Percentiles rank a stretch among this genome's conserved stretches.
These are phyloP conservation scores for Amyloporia xantha DNA, from an alignment of 768 basidiomycete species.

Conservation along the genomic window DNA sequence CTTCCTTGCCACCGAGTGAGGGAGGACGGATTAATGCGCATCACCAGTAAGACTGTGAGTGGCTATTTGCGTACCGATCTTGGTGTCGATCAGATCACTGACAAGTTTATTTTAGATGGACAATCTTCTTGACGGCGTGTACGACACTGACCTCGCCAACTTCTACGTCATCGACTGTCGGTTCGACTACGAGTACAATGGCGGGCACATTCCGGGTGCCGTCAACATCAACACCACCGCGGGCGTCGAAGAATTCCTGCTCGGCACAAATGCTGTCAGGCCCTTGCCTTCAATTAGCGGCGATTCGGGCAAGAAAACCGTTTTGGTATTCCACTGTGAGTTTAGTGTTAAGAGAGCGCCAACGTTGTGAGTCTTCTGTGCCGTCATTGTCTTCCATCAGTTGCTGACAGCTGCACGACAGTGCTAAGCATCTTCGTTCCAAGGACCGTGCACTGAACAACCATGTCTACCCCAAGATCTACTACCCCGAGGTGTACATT, in stretches of 20 bases:
- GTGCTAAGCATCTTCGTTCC: constrained; percentile 89
- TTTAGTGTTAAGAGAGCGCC: constrained; percentile 94
- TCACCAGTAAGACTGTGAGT: constrained; percentile 72
- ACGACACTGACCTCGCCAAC: constrained; percentile 51
- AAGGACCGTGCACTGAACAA: constrained; percentile 87
- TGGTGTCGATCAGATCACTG: background rate
- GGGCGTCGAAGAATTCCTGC: constrained; percentile 75
- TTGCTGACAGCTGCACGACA: constrained; percentile 24
- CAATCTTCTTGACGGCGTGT: constrained; percentile 69
- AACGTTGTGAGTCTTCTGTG: constrained; percentile 64
- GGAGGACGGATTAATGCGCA: constrained; percentile 94
- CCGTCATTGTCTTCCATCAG: background rate
- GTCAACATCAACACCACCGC: constrained; percentile 83
- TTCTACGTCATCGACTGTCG: constrained; percentile 92
- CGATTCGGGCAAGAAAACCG: constrained; percentile 64
- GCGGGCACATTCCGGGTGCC: constrained; percentile 90
- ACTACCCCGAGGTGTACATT: constrained; percentile 95
- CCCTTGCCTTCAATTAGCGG: constrained; percentile 71
- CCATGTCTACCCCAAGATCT: constrained; percentile 83
- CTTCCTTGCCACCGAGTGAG: constrained; percentile 90
- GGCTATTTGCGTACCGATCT: background rate
- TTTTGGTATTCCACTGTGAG: constrained; percentile 97
- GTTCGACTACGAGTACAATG: constrained; percentile 93
- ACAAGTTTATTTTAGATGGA: constrained; percentile 51
- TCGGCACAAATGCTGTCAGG: constrained; percentile 47